A percentile compares a stretch with the other conserved stretches of the same genome.
phyloP scores from a whole-genome alignment of 2,329 filamentous ascomycete genomes.

The Neonectria magnoliae region DNA sequence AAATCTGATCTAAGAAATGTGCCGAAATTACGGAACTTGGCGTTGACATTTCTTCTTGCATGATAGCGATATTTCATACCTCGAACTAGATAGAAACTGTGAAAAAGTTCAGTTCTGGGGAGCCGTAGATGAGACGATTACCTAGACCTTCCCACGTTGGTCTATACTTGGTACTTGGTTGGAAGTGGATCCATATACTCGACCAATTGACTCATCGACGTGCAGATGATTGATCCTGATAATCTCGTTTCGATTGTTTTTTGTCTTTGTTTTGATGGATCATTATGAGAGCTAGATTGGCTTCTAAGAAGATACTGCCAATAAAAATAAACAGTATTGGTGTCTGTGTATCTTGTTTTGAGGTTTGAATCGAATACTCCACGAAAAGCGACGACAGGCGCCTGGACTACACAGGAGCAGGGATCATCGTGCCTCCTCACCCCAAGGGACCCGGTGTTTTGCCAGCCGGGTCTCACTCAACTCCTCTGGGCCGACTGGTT shows the following conservation, averaged over 20 bases:
- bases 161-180: background rate
- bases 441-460: background rate
- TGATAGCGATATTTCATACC: too few relatives aligned
- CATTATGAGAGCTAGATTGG: background rate
- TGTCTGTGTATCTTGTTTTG: background rate
- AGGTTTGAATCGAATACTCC: background rate
- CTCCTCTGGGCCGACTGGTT: background rate
- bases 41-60: background rate
- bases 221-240: background rate
- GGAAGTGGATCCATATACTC: background rate
- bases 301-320: too few relatives aligned
- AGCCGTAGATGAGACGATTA: background rate
- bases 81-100: too few relatives aligned
- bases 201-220: background rate
- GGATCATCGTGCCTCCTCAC: background rate
- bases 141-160: background rate
- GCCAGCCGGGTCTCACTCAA: background rate
- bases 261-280: background rate
- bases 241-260: background rate
- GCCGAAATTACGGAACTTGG: background rate
- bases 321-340: too few relatives aligned
- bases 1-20: background rate
- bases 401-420: background rate
- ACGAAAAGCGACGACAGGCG: background rate
- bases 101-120: too few relatives aligned